These are phyloP conservation scores for Tolypocladium inflatum DNA, from an alignment of 2,329 filamentous ascomycete species.

Conservation along the genomic window DNA sequence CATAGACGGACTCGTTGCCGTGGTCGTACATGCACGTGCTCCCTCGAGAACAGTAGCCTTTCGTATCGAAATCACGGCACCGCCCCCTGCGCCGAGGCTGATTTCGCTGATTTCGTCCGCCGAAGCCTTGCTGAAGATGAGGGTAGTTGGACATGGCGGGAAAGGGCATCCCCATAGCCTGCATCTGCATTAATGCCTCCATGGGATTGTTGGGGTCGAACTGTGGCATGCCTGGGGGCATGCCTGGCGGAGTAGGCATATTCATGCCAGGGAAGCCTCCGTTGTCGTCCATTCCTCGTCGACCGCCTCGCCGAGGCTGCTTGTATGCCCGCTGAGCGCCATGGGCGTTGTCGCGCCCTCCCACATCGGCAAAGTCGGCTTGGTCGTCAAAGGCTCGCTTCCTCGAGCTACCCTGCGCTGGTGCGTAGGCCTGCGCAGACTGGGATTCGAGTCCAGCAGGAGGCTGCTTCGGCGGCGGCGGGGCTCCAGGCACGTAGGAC, in stretches of 20 bases:
- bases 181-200: conserved; percentile 52
- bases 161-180: conserved; percentile 41
- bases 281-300: conserved; percentile 15
- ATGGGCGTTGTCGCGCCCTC: conserved; percentile 13
- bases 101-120: conserved; percentile 9
- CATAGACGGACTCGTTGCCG: conserved; percentile 38
- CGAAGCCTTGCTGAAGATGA: conserved; percentile 15
- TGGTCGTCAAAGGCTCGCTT: conserved; percentile 27
- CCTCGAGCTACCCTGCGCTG: conserved; percentile 9
- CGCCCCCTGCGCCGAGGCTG: conserved; percentile 32
- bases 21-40: conserved; percentile 63
- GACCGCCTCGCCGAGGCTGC: conserved; percentile 46
- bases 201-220: conserved; percentile 53
- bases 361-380: conserved; percentile 9
- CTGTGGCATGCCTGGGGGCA: conserved; percentile 26
- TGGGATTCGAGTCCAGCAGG: background rate
- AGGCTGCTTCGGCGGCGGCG: conserved; percentile 24
- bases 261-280: conserved; percentile 2
- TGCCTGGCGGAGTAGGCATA: background rate
- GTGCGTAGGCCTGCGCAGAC: background rate
- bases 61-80: conserved; percentile 63
- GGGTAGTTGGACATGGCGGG: conserved; percentile 30
- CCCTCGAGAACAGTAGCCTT: conserved; percentile 62
- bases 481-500: conserved; percentile 48
- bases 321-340: conserved; percentile 42